Evolutionary conservation across 2,329 filamentous ascomycete genomes (phyloP).

Genomic region (Colletotrichum cereale): DNA sequence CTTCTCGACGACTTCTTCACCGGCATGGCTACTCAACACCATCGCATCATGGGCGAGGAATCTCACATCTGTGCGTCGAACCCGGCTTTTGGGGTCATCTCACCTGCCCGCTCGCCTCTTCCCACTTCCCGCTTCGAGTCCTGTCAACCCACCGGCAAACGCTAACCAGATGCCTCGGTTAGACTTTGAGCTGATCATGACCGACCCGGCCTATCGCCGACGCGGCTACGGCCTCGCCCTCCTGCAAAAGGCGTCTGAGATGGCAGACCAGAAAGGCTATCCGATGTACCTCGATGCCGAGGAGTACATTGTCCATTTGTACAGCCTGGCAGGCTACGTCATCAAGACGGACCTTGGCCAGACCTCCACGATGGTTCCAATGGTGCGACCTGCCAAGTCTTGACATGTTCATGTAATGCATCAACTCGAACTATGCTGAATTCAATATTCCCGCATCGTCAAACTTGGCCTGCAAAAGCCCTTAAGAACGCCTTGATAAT

Average conservation of each 20-base stretch:
- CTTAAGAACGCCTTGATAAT: not conserved
- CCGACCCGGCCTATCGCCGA: conserved; percentile 38
- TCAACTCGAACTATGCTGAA: not conserved
- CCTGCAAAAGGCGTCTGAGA: conserved; percentile 9
- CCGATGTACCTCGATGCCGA: conserved; percentile 42
- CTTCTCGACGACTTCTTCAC: conserved; percentile 39
- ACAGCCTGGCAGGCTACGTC: conserved; percentile 38
- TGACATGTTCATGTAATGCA: not conserved
- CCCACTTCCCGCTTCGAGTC: no score
- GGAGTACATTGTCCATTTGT: conserved; percentile 33
- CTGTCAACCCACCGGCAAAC: not conserved
- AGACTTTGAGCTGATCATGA: conserved; percentile 42
- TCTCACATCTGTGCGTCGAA: conserved; percentile 41
- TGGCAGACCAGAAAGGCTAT: conserved; percentile 37
- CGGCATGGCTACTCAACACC: conserved; percentile 41
- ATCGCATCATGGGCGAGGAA: conserved; percentile 31
- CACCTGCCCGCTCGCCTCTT: not conserved
- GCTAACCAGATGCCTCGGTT: not conserved
- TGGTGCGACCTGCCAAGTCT: conserved; percentile 37
- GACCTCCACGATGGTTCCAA: conserved; percentile 38
- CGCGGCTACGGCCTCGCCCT: conserved; percentile 39
- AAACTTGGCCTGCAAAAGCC: not conserved
- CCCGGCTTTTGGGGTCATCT: no score
- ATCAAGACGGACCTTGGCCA: conserved; percentile 14
- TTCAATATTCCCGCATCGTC: not conserved